Conservation (phyloP, 306 rosid genomes). For the Cyamopsis tetragonoloba region DNA sequence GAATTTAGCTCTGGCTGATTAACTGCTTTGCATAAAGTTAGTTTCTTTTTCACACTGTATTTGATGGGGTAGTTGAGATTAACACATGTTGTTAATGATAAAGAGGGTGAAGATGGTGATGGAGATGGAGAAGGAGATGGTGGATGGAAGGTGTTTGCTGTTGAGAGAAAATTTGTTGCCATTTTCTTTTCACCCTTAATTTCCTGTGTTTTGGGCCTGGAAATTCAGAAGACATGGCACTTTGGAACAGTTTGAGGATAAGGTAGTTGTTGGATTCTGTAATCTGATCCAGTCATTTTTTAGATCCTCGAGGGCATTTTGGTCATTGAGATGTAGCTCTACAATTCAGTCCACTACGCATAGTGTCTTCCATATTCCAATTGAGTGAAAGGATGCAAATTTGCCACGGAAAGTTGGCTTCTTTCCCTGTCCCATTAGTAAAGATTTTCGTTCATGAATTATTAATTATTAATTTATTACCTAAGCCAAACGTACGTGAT, state of each 20-base stretch:
- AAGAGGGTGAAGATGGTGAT: slow-evolving; percentile 29
- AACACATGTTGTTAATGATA: slow-evolving; percentile 28
- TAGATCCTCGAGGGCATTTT: slow-evolving; percentile 19
- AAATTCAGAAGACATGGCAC: slow-evolving; percentile 38
- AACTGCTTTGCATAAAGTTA: slow-evolving; percentile 45
- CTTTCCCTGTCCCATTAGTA: not conserved
- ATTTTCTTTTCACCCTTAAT: slow-evolving; percentile 31
- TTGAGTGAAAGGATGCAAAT: slow-evolving; percentile 18
- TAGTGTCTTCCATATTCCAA: not conserved
- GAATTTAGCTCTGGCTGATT: slow-evolving; percentile 20
- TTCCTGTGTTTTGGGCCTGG: slow-evolving; percentile 28
- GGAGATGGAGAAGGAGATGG: slow-evolving; percentile 43
- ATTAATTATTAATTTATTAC: not conserved
- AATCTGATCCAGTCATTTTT: slow-evolving; percentile 59
- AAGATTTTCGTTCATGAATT: not conserved
- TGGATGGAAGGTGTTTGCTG: slow-evolving; percentile 45
- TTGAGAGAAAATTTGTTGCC: slow-evolving; percentile 71
- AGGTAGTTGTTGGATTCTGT: slow-evolving; percentile 68
- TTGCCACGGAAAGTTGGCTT: slow-evolving; percentile 4
- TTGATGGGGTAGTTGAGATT: slow-evolving; percentile 30
- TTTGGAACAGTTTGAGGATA: slow-evolving; percentile 55
- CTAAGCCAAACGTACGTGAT: not conserved
- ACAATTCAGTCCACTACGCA: not conserved
- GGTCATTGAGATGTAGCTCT: not conserved
- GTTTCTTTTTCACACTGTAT: slow-evolving; percentile 30